phyloP scores from a whole-genome alignment of 2,329 filamentous ascomycete species.

The Ceratocystis ficicola region DNA sequence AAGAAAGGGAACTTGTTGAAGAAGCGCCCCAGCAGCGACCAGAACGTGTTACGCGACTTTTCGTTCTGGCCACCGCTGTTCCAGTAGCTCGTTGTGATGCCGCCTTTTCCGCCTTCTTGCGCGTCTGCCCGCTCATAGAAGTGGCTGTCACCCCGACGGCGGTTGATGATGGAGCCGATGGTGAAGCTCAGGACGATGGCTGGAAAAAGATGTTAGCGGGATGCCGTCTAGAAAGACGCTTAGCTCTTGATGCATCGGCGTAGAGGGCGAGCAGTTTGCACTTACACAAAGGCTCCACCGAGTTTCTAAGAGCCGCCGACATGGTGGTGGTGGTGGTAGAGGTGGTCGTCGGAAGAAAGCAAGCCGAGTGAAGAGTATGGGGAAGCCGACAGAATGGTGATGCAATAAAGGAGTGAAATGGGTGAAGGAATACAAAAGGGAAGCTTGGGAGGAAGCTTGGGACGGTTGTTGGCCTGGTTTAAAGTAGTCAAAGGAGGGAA shows the following conservation, averaged over 20 bases:
- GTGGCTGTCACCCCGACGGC: conserved; percentile 14
- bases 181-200: conserved; percentile 18
- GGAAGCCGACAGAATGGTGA: not conserved
- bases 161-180: conserved; percentile 17
- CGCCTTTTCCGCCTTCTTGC: conserved; percentile 14
- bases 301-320: conserved; percentile 15
- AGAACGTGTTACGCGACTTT: conserved; percentile 21
- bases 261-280: not conserved
- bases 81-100: conserved; percentile 19
- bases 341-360: not conserved
- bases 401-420: conserved; percentile 8
- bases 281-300: conserved; percentile 20
- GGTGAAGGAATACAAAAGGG: conserved; percentile 8
- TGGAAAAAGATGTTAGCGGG: not conserved
- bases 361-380: not conserved
- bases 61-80: conserved; percentile 11
- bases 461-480: conserved; percentile 7
- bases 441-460: conserved; percentile 1
- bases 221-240: not conserved
- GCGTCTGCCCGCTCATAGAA: conserved; percentile 15
- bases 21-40: conserved; percentile 27
- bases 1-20: conserved; percentile 29
- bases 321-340: conserved; percentile 9
- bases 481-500: not conserved
- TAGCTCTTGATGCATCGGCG: too few relatives aligned